These are phyloP conservation scores for Hyaloperonospora brassicae DNA, from an alignment of 352 stramenopile species.

Conservation along the genomic window DNA sequence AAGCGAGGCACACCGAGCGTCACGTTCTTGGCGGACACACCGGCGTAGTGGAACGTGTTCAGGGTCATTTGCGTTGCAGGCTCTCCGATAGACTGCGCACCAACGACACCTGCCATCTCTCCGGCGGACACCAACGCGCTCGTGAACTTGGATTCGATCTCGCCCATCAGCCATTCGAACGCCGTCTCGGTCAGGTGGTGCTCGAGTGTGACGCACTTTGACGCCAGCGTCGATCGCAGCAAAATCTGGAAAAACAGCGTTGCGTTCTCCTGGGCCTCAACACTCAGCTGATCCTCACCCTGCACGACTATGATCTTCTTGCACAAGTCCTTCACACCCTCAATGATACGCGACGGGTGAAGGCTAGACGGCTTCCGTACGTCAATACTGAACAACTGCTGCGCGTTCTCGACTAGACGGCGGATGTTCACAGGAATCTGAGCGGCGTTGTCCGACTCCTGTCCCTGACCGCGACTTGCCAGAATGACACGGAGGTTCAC, in stretches of 20 bases:
- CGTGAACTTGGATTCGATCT: slow-evolving; percentile 97
- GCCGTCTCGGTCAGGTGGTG: slow-evolving; percentile 93
- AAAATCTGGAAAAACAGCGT: slow-evolving; percentile 98
- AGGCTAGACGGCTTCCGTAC: slow-evolving; percentile 89
- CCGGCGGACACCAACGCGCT: slow-evolving; percentile 92
- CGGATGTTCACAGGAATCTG: slow-evolving; percentile 91
- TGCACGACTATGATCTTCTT: slow-evolving; percentile 94
- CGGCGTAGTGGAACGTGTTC: slow-evolving; percentile 99
- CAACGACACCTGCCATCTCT: slow-evolving; percentile 98
- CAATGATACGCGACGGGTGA: slow-evolving; percentile 85
- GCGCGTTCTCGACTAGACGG: slow-evolving; percentile 94
- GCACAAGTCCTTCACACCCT: slow-evolving; percentile 90
- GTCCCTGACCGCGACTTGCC: slow-evolving; percentile 90
- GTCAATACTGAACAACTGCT: slow-evolving; percentile 91
- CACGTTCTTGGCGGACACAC: slow-evolving; percentile 99
- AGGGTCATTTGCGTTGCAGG: slow-evolving; percentile 99
- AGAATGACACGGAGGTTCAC: slow-evolving; percentile 91
- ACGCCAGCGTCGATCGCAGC: slow-evolving; percentile 91
- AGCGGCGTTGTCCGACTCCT: slow-evolving; percentile 86
- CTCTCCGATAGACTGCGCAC: slow-evolving; percentile 98
- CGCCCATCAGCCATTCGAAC: slow-evolving; percentile 92
- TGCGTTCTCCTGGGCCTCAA: slow-evolving; percentile 96
- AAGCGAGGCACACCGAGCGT: slow-evolving; percentile 98
- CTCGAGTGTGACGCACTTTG: slow-evolving; percentile 94
- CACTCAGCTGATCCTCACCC: slow-evolving; percentile 90